Evolutionary conservation across 2,329 filamentous ascomycete species (phyloP).

Genomic region (Penicillium griseofulvum): DNA sequence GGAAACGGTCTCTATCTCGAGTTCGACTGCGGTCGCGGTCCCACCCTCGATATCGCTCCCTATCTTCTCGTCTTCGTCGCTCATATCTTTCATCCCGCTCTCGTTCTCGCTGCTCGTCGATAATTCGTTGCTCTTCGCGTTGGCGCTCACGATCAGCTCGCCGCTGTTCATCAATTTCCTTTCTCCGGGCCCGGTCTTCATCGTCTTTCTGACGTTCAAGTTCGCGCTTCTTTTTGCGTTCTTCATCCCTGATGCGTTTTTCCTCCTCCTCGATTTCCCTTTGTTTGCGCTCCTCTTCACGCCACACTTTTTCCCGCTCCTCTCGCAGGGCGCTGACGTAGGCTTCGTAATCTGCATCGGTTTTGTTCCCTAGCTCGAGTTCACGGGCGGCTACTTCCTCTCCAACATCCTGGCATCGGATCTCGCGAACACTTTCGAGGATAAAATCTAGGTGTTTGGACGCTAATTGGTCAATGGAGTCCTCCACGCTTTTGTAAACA

Average conservation of each 20-base stretch:
- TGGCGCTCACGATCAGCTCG: constrained; percentile 51
- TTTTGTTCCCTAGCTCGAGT: constrained; percentile 55
- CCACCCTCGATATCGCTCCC: constrained; percentile 45
- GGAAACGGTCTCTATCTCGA: constrained; percentile 33
- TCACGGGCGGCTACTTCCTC: constrained; percentile 56
- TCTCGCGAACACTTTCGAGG: constrained; percentile 55
- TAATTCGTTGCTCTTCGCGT: constrained; percentile 52
- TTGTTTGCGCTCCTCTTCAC: constrained; percentile 52
- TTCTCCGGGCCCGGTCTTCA: constrained; percentile 50
- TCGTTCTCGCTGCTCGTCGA: constrained; percentile 53
- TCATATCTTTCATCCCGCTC: constrained; percentile 49
- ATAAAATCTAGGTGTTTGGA: constrained; percentile 55
- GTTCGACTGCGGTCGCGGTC: constrained; percentile 39
- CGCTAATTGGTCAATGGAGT: constrained; percentile 54
- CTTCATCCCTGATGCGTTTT: constrained; percentile 42
- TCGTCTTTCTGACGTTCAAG: constrained; percentile 45
- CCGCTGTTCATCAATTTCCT: constrained; percentile 50
- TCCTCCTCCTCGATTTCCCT: constrained; percentile 50
- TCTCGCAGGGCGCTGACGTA: constrained; percentile 53
- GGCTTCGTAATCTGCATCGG: constrained; percentile 58
- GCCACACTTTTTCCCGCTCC: constrained; percentile 51
- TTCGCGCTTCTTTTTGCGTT: constrained; percentile 44
- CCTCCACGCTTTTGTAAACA: constrained; percentile 59
- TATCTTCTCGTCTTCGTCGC: constrained; percentile 45
- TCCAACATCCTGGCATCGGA: constrained; percentile 59